Evolutionary conservation across 148 eudicot genomes (phyloP).

Genomic region (Fallopia convolvulus): DNA sequence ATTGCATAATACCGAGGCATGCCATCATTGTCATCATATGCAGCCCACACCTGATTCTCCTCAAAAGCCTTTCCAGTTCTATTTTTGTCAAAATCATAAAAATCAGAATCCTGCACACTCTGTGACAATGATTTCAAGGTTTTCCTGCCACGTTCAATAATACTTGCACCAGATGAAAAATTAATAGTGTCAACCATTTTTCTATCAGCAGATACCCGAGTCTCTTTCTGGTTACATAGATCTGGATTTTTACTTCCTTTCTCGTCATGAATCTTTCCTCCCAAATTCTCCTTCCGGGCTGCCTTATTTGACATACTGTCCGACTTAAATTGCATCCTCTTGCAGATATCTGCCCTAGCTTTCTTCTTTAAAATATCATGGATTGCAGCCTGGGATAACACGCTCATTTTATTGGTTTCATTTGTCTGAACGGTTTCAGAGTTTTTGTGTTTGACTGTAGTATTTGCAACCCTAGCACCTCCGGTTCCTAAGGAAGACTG

Average conservation of each 20-base stretch:
- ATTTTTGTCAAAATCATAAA: slow-evolving; percentile 54
- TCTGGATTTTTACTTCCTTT: slow-evolving; percentile 18
- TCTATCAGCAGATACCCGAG: slow-evolving; percentile 17
- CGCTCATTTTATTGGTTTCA: slow-evolving; percentile 21
- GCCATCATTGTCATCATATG: slow-evolving; percentile 62
- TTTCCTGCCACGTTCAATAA: slow-evolving; percentile 7
- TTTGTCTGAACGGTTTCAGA: slow-evolving; percentile 15
- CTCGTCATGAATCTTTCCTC: slow-evolving; percentile 15
- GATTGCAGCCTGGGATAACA: slow-evolving; percentile 25
- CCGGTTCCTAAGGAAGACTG: slow-evolving; percentile 21
- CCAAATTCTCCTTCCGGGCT: slow-evolving; percentile 18
- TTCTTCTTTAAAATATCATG: slow-evolving; percentile 37
- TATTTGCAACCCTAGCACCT: slow-evolving; percentile 1
- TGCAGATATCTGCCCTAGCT: slow-evolving; percentile 40
- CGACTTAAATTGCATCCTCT: slow-evolving; percentile 27
- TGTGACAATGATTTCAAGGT: slow-evolving; percentile 27
- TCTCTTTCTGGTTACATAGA: background rate
- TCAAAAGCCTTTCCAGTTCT: slow-evolving; percentile 46
- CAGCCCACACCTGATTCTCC: slow-evolving; percentile 74
- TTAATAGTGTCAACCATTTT: background rate
- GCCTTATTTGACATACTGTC: slow-evolving; percentile 13
- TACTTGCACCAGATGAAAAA: background rate
- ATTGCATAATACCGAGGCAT: slow-evolving; percentile 69
- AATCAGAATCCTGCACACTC: slow-evolving; percentile 53
- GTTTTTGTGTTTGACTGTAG: slow-evolving; percentile 10